These are phyloP conservation scores for Corylus heterophylla DNA, from an alignment of 306 rosid species.

Conservation along the genomic window DNA sequence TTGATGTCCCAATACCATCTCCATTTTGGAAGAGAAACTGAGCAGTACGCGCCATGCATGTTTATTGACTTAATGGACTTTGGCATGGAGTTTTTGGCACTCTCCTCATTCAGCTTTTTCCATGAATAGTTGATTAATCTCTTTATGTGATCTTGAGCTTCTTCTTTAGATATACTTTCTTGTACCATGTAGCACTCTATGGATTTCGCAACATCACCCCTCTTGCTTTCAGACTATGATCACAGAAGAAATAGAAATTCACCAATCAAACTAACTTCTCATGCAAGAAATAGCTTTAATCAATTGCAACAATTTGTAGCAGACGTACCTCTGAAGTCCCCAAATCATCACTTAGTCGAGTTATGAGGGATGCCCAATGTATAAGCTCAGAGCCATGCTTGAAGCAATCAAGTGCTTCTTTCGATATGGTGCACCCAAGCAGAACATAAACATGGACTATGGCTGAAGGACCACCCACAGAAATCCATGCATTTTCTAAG, in stretches of 20 bases:
- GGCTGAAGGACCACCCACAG: conserved; percentile 33
- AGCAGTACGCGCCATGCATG: conserved; percentile 39
- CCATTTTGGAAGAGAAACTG: conserved; percentile 27
- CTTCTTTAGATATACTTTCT: conserved; percentile 22
- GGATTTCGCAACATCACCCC: conserved; percentile 40
- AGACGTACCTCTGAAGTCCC: conserved; percentile 34
- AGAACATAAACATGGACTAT: conserved; percentile 26
- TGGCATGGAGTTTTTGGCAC: conserved; percentile 3
- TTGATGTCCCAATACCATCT: conserved; percentile 34
- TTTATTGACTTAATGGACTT: conserved; percentile 13
- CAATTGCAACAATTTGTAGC: not conserved
- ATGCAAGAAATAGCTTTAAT: no score
- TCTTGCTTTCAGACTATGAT: conserved; percentile 31
- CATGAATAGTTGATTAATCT: conserved; percentile 22
- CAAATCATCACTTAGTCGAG: conserved; percentile 36
- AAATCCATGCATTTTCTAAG: conserved; percentile 29
- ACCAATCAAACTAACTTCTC: no score
- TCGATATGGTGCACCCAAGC: conserved; percentile 4
- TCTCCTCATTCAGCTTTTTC: conserved; percentile 32
- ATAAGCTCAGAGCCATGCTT: conserved; percentile 11
- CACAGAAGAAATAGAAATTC: not conserved
- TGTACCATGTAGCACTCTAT: conserved; percentile 31
- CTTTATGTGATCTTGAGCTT: conserved; percentile 17
- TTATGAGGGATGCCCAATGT: conserved; percentile 28
- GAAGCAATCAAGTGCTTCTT: conserved; percentile 15